phyloP scores from a whole-genome alignment of 2,329 filamentous ascomycete species.

The Diplocarpon mali region DNA sequence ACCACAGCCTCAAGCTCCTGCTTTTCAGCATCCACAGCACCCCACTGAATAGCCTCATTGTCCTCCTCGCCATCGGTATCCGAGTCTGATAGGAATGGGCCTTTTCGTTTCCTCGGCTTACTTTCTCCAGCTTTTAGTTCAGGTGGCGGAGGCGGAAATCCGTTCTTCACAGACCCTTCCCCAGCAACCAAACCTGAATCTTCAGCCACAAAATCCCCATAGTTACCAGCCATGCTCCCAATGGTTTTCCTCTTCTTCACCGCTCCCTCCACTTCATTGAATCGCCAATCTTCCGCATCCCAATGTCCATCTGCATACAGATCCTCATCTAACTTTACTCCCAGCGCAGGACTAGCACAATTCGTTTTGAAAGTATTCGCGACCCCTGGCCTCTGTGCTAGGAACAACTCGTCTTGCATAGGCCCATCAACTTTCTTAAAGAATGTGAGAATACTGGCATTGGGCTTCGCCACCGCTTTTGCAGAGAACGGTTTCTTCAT shows the following conservation, averaged over 20 bases:
- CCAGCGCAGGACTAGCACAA: too few relatives aligned
- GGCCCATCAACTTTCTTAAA: constrained; percentile 54
- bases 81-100: constrained; percentile 63
- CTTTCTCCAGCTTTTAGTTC: constrained; percentile 22
- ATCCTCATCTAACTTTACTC: constrained; percentile 7
- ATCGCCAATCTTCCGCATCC: constrained; percentile 24
- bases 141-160: constrained; percentile 14
- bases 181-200: constrained; percentile 1
- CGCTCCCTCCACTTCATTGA: constrained; percentile 30
- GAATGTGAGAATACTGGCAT: constrained; percentile 61
- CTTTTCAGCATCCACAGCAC: constrained; percentile 14
- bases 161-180: neutral
- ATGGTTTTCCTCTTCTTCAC: constrained; percentile 34
- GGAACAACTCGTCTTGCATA: constrained; percentile 46
- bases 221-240: constrained; percentile 5
- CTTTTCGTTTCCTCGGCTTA: constrained; percentile 29
- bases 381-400: constrained; percentile 27
- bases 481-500: constrained; percentile 17
- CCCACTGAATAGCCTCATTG: constrained; percentile 8
- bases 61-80: constrained; percentile 38
- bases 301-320: constrained; percentile 15
- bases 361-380: constrained; percentile 1
- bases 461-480: constrained; percentile 30
- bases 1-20: constrained; percentile 11
- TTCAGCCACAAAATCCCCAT: constrained; percentile 2